Percentiles rank a stretch among this genome's conserved stretches.
These are phyloP conservation scores for Flaveria robusta DNA, from an alignment of 129 eudicot genomes.

Conservation along the genomic window DNA sequence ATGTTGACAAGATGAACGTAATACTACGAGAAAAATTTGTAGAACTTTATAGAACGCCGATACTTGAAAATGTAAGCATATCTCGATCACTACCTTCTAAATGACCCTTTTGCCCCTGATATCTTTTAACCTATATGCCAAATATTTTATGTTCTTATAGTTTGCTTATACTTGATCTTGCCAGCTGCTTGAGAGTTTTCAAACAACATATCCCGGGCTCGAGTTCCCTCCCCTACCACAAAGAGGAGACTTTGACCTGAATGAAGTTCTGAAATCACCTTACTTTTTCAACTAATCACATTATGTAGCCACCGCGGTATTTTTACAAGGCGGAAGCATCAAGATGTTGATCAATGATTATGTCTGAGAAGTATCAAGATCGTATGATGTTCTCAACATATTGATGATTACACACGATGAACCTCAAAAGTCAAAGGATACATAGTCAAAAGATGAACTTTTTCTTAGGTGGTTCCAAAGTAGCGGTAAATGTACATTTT, in stretches of 20 bases:
- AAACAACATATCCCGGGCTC: conserved; percentile 62
- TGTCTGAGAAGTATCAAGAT: conserved; percentile 5
- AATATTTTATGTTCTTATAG: neutral
- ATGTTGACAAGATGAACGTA: conserved; percentile 77
- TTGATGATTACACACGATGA: conserved; percentile 13
- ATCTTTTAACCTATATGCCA: neutral
- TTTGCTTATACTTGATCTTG: conserved; percentile 11
- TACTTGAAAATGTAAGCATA: conserved; percentile 79
- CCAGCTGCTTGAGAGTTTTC: conserved; percentile 91
- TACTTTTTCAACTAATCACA: conserved; percentile 79
- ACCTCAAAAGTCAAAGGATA: conserved; percentile 11
- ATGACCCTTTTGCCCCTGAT: conserved; percentile 13
- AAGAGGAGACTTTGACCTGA: conserved; percentile 77
- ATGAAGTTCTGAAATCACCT: conserved; percentile 73
- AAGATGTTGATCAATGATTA: conserved; percentile 3
- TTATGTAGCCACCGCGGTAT: neutral
- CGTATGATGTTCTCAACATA: conserved; percentile 18
- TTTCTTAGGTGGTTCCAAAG: conserved; percentile 19
- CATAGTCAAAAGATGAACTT: neutral
- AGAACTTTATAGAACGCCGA: conserved; percentile 79
- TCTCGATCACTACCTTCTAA: neutral
- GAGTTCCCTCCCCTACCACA: conserved; percentile 79
- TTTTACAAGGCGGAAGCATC: conserved; percentile 28
- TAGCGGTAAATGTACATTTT: conserved; percentile 30
- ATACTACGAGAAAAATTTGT: conserved; percentile 87